These are phyloP conservation scores for Irineochytrium annulatum DNA, from an alignment of 192 early-diverging fungal genomes.

Conservation along the genomic window DNA sequence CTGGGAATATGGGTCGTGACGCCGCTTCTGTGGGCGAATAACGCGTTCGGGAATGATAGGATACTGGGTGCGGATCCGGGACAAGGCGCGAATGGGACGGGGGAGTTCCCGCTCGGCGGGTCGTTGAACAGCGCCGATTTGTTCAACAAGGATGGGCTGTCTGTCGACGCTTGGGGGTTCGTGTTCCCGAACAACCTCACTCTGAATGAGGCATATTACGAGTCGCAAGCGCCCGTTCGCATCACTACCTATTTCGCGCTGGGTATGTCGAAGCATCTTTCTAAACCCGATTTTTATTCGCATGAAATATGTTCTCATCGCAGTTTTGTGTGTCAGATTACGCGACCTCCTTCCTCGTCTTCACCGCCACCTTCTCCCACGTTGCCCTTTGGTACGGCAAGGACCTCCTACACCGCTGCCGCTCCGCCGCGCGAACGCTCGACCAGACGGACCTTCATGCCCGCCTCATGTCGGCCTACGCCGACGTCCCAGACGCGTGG, in stretches of 20 bases:
- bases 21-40: slow-evolving; percentile 20
- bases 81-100: not conserved
- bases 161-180: slow-evolving; percentile 8
- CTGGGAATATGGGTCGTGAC: slow-evolving; percentile 6
- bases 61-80: not conserved
- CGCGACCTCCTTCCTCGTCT: not conserved
- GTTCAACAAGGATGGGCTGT: slow-evolving; percentile 15
- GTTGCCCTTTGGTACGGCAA: slow-evolving; percentile 8
- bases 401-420: slow-evolving; percentile 1
- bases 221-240: slow-evolving; percentile 18
- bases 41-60: slow-evolving; percentile 16
- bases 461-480: slow-evolving; percentile 25
- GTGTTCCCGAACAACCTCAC: slow-evolving; percentile 4
- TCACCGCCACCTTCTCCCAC: slow-evolving; percentile 1
- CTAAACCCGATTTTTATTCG: too few relatives aligned
- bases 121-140: slow-evolving; percentile 12
- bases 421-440: not conserved
- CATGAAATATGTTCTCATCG: too few relatives aligned
- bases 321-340: too few relatives aligned
- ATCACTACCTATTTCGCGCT: slow-evolving; percentile 21
- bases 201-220: slow-evolving; percentile 19
- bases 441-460: slow-evolving; percentile 5
- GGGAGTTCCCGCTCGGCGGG: slow-evolving; percentile 9
- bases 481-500: slow-evolving; percentile 60
- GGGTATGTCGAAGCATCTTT: too few relatives aligned